Evolutionary conservation across 495 filamentous ascomycete genomes (phyloP).

Genomic region (Staphylotrichum tortipilum): DNA sequence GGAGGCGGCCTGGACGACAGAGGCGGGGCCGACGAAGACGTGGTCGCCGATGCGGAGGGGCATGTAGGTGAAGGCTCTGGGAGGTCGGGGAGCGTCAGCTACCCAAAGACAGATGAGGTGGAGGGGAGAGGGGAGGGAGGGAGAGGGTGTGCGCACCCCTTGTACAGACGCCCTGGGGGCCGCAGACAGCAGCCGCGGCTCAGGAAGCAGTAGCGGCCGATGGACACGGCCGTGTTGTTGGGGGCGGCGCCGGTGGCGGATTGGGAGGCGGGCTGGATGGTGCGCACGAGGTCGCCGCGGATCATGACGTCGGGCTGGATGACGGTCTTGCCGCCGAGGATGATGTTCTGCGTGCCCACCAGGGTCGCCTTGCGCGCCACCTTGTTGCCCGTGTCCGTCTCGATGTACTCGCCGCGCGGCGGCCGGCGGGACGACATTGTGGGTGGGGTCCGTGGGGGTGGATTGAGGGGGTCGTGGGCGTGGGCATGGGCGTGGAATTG

Average conservation of each 20-base stretch:
- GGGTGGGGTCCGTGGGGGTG: not conserved
- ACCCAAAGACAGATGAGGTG: not conserved
- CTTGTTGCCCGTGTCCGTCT: slow-evolving; percentile 99
- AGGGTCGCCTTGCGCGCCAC: slow-evolving; percentile 85
- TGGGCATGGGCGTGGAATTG: no score
- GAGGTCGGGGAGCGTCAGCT: no score
- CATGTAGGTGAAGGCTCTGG: slow-evolving; percentile 58
- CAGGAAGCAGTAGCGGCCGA: slow-evolving; percentile 83
- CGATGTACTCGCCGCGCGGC: slow-evolving; percentile 84
- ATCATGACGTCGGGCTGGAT: slow-evolving; percentile 88
- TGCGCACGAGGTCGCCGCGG: slow-evolving; percentile 76
- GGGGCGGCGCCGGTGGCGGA: slow-evolving; percentile 26
- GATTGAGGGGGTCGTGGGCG: not conserved
- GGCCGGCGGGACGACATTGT: slow-evolving; percentile 61
- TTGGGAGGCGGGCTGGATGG: slow-evolving; percentile 29
- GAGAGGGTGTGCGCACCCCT: slow-evolving; percentile 38
- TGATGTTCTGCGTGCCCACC: slow-evolving; percentile 92
- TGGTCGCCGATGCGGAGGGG: slow-evolving; percentile 89
- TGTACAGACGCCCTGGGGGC: slow-evolving; percentile 67
- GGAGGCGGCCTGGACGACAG: slow-evolving; percentile 68
- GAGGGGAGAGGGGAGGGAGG: not conserved
- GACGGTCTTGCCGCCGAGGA: slow-evolving; percentile 90
- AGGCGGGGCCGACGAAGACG: slow-evolving; percentile 69
- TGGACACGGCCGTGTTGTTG: slow-evolving; percentile 63
- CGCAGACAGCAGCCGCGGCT: slow-evolving; percentile 61